Conservation (phyloP, 1,139 yeast genomes). For the Oligophagozyma castellii region DNA sequence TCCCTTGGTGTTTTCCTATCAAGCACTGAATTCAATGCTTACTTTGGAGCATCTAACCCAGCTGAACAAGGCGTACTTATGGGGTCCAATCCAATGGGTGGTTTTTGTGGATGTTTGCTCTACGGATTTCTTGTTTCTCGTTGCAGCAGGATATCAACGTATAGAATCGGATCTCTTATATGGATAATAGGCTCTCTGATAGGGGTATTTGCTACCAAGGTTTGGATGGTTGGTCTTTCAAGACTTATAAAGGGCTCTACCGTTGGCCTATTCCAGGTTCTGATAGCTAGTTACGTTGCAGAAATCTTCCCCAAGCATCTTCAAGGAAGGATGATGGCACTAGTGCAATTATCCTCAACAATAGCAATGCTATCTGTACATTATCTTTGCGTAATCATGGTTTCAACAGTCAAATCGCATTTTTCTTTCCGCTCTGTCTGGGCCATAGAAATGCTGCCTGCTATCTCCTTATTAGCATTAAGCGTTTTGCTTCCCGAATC, state of each 20-base stretch:
- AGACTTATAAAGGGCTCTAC: conserved; percentile 56
- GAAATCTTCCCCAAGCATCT: conserved; percentile 54
- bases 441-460: conserved; percentile 57
- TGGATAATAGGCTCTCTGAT: conserved; percentile 26
- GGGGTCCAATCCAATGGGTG: conserved; percentile 32
- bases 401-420: conserved; percentile 30
- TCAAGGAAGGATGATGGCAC: conserved; percentile 55
- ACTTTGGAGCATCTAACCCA: conserved; percentile 33
- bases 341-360: conserved; percentile 56
- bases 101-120: conserved; percentile 25
- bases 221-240: conserved; percentile 34
- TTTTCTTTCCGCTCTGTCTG: conserved; percentile 55
- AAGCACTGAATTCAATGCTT: conserved; percentile 29
- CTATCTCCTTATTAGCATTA: conserved; percentile 32
- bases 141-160: conserved; percentile 21
- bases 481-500: conserved; percentile 49
- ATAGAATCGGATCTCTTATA: conserved; percentile 17
- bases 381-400: conserved; percentile 10
- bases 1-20: conserved; percentile 52
- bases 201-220: conserved; percentile 23
- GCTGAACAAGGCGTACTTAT: conserved; percentile 29
- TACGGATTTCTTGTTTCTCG: conserved; percentile 19
- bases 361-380: conserved; percentile 44
- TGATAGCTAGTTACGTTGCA: conserved; percentile 61
- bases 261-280: conserved; percentile 58